phyloP scores from a whole-genome alignment of 1,284 basidiomycete genomes.

The Cutaneotrichosporon mucoides region DNA sequence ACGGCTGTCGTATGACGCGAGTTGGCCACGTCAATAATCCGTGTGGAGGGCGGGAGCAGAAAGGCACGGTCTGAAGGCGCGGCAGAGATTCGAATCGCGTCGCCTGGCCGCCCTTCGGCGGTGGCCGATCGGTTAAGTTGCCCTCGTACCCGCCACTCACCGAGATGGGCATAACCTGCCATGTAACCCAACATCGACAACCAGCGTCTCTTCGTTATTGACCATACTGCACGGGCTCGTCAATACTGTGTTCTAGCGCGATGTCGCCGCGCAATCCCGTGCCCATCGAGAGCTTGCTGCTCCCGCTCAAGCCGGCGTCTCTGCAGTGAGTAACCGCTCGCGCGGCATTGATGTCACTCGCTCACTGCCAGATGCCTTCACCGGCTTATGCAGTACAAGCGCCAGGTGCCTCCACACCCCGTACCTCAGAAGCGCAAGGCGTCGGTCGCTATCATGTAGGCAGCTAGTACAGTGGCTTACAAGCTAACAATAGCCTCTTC shows the following conservation, averaged over 20 bases:
- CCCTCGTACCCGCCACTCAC: background rate
- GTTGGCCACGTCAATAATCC: background rate
- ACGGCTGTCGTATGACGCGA: background rate
- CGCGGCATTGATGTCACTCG: too few species aligned
- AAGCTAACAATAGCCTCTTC: conserved; percentile 54
- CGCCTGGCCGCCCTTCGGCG: too few species aligned
- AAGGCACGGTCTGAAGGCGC: background rate
- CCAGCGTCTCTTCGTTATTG: background rate
- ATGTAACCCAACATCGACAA: background rate
- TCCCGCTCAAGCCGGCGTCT: conserved; percentile 42
- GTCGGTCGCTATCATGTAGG: conserved; percentile 41
- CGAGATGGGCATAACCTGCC: too few species aligned
- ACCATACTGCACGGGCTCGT: background rate
- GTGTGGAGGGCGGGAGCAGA: background rate
- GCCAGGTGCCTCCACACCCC: conserved; percentile 12
- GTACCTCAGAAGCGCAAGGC: conserved; percentile 35
- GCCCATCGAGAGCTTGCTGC: conserved; percentile 35
- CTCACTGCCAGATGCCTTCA: conserved; percentile 33
- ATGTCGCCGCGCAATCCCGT: conserved; percentile 23
- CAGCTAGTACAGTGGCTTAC: background rate
- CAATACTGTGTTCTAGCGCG: background rate
- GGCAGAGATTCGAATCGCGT: background rate
- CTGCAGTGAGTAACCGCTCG: conserved; percentile 29
- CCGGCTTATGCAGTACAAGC: conserved; percentile 33
- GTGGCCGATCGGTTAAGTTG: background rate